Evolutionary conservation across 1,139 yeast genomes (phyloP), one percentile per base, ranked within the genome.

Genomic region (Taphrina betulina): DNA sequence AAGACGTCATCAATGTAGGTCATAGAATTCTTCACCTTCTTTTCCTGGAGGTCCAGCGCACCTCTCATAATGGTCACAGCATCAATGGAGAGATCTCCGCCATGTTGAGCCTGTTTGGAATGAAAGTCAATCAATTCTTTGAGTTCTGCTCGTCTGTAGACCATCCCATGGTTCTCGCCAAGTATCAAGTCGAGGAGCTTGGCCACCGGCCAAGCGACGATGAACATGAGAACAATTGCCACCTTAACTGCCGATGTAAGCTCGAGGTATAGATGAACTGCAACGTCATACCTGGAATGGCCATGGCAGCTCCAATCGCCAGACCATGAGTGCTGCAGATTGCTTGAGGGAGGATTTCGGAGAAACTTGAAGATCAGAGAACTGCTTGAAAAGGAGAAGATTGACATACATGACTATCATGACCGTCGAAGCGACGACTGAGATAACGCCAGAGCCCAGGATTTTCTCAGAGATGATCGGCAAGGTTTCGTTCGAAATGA

Each of bases 261-360:
- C n/a, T n/a, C n/a, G n/a, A n/a, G n/a, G n/a, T n/a, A n/a, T n/a
- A n/a, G n/a, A n/a, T n/a, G n/a, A n/a, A n/a, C n/a, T n/a, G n/a
- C n/a, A n/a, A n/a, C n/a, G n/a, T n/a, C n/a, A n/a, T n/a, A n/a
- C n/a, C n/a, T 3, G 57, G 57, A 34, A 24, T 16, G 17, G 57
- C 59, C 58, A 55, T 54, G 43, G 53, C 52, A 5, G 60, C 60
- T 26, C 58, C 60, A 20, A 57, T 43, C 3, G 57, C 59, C 26
- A 57, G 55, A 12, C 58, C 53, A 33, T 57, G 38, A 12, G 44
- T 31, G 17, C 53, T 17, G 31, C 59, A 57, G n/a, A 57, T 40
- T 3, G 59, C 58, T 37, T 54, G 59, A 4, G 59, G 59, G 29
- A 56, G 23, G 34, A 57, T 57, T 36, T 54, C 57, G 3, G 40